Evolutionary conservation across 2,329 filamentous ascomycete genomes (phyloP), one percentile per base, ranked within the genome.

Genomic region (Pseudogymnoascus sp.): DNA sequence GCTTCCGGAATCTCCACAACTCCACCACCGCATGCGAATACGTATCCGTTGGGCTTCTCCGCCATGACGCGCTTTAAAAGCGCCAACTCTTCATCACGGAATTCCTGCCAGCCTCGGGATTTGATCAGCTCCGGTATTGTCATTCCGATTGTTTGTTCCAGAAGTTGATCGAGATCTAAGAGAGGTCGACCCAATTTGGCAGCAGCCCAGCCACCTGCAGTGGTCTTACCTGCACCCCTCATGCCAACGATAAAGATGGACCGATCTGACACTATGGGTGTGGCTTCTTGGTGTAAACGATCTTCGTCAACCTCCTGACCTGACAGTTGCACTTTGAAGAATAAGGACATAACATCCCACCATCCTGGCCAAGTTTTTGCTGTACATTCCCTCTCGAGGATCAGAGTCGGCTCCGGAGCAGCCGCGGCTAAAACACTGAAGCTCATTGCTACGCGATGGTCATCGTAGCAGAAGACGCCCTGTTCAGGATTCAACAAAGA

Each of bases 301-400:
- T 72, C 68, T 21, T 73, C 72, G 37, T 71, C 70, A 28, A 67
- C 61, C 39, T 70, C 90, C 34, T 86, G 82, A 10, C 94, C 94
- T 62, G 86, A 82, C n/a, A 97, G 76, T 26, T 80, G 74, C 26
- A 89, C 88, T 33, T 84, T 79, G 76, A 96, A 99, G 12, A 83
- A 82, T 65, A 88, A 84, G 19, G 86, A 85, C 60, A 97, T 75
- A 15, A 86, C 84, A 72, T 99, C 94, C 94, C 94, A 99, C 90
- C 94, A 99, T 8, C 92, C 94, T 0, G 94, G 94, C 94, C 94
- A 99, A 2, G 94, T 99, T 79, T 99, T 99, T 38, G 89, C 92
- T 2, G 90, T 89, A 71, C 94, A 99, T 68, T 96, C 91, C 62
- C 91, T 88, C 71, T 99, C 94, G 2, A 89, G 81, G 58, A 99